Conservation (phyloP, 2,329 filamentous ascomycete genomes). For the Ceratocystis lukuohia region DNA sequence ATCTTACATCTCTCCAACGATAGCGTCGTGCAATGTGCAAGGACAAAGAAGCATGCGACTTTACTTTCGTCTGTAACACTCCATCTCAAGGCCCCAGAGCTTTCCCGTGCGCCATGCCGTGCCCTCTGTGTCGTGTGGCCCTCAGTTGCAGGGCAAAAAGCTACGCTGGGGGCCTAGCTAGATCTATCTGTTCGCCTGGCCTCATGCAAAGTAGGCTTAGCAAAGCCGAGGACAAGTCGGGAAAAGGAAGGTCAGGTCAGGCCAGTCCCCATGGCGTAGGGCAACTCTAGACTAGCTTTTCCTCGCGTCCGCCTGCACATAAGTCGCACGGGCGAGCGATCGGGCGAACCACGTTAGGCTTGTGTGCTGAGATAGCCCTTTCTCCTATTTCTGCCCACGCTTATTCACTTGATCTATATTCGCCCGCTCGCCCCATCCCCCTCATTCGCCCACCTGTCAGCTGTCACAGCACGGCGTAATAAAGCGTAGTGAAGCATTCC, state of each 20-base stretch:
- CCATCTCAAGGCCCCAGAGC: background rate
- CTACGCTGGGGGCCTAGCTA: too few relatives aligned
- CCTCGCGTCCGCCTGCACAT: background rate
- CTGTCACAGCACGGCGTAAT: background rate
- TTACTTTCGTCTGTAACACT: background rate
- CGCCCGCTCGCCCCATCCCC: background rate
- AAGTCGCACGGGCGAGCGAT: background rate
- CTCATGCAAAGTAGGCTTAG: background rate
- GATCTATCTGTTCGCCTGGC: too few relatives aligned
- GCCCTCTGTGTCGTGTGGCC: background rate
- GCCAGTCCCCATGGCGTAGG: background rate
- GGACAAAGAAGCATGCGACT: background rate
- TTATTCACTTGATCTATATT: too few relatives aligned
- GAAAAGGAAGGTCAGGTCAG: background rate
- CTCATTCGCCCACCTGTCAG: background rate
- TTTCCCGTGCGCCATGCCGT: too few relatives aligned
- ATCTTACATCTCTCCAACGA: background rate
- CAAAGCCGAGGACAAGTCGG: background rate
- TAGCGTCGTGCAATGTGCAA: background rate
- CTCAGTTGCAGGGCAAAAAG: too few relatives aligned
- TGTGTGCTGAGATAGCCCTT: background rate
- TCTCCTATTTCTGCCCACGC: too few relatives aligned
- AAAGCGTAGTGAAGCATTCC: too few relatives aligned
- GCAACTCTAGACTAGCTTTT: background rate
- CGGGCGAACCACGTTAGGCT: background rate